Conservation (phyloP, 176 grass and related monocot species). For the Oryza brachyantha region DNA sequence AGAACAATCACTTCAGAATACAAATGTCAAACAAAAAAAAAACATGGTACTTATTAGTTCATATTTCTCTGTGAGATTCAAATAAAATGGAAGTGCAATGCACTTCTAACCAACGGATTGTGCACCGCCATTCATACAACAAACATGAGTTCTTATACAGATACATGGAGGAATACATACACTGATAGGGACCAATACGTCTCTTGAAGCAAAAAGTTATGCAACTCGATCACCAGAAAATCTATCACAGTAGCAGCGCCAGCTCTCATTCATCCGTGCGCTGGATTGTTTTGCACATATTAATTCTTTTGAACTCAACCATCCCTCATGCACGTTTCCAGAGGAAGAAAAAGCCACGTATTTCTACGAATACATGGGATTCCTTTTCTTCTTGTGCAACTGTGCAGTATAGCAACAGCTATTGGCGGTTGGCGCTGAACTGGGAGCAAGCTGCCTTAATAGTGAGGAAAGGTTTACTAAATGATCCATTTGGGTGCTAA, state of each 20-base stretch:
- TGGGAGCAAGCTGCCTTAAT: conserved; percentile 17
- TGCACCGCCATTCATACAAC: conserved; percentile 17
- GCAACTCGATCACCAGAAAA: not conserved
- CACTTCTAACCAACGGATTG: not conserved
- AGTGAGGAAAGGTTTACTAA: not conserved
- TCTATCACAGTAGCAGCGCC: not conserved
- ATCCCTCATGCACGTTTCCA: not conserved
- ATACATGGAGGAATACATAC: not conserved
- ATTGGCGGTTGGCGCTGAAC: not conserved
- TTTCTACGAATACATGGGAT: not conserved
- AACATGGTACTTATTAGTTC: not conserved
- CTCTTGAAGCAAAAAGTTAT: not conserved
- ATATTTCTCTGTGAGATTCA: not conserved
- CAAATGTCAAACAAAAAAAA: too few species aligned
- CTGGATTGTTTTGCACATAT: not conserved
- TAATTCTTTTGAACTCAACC: not conserved
- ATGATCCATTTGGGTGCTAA: not conserved
- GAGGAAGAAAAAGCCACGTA: not conserved
- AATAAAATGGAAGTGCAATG: not conserved
- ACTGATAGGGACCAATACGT: not conserved
- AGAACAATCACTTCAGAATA: not conserved
- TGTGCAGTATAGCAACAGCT: not conserved
- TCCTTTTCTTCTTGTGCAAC: not conserved
- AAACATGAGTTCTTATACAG: not conserved
- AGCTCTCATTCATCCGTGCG: not conserved